Evolutionary conservation across 441 rosid genomes (phyloP).

Genomic region (Flueggea neowawraea): DNA sequence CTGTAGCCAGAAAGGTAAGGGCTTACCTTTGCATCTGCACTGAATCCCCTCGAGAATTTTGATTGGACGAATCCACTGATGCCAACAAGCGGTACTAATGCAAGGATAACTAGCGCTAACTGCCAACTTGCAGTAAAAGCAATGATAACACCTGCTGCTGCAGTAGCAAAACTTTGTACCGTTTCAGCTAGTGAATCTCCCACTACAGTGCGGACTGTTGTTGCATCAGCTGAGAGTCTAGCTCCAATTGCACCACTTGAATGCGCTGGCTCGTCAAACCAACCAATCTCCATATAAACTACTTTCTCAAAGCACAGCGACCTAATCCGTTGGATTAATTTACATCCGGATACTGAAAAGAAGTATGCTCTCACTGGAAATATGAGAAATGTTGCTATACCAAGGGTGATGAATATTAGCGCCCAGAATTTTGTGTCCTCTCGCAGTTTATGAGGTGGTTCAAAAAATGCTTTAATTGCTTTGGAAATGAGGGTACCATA

Average conservation of each 20-base stretch:
- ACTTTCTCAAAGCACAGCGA: constrained; percentile 66
- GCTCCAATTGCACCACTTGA: constrained; percentile 65
- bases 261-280: constrained; percentile 61
- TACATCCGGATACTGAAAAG: constrained; percentile 58
- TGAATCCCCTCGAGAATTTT: constrained; percentile 57
- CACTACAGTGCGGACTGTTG: constrained; percentile 41
- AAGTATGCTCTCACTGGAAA: constrained; percentile 35
- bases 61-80: constrained; percentile 44
- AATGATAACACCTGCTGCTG: constrained; percentile 45
- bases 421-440: constrained; percentile 63
- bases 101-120: constrained; percentile 50
- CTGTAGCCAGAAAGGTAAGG: too few relatives aligned
- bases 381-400: constrained; percentile 31
- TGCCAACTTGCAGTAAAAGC: constrained; percentile 66
- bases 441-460: constrained; percentile 42
- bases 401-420: constrained; percentile 39
- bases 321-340: constrained; percentile 48
- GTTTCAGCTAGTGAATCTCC: constrained; percentile 57
- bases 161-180: constrained; percentile 45
- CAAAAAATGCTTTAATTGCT: constrained; percentile 42
- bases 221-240: constrained; percentile 64
- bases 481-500: constrained; percentile 46
- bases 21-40: constrained; percentile 55
- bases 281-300: constrained; percentile 61
- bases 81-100: constrained; percentile 44